Evolutionary conservation across 2,329 filamentous ascomycete genomes (phyloP), one percentile per base, ranked within the genome.

Genomic region (Aspergillus flavus): DNA sequence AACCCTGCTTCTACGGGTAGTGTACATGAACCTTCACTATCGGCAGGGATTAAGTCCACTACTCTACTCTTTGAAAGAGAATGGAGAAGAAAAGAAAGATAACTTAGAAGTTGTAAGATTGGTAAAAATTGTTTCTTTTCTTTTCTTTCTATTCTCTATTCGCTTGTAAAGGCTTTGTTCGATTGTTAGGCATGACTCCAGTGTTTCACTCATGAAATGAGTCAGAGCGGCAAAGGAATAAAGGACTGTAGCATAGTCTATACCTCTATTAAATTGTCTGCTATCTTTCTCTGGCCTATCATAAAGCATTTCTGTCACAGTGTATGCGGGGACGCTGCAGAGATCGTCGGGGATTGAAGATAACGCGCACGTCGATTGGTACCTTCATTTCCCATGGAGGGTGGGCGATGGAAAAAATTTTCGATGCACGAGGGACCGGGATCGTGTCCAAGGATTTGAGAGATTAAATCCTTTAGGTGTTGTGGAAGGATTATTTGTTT

Each of bases 321-420:
- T 36, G 34, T 39, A 39, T 39, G 52, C 32, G 52, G 52, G 34
- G 52, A 39, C 32, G 26, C 32, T 55, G 32, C 52, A 55, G 52
- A 53, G 52, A 55, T 55, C 52, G 52, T 55, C 52, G 34, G 32
- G 4, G 52, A 36, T 36, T 55, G 30, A 55, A 26, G 26, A 55
- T 10, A 39, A 55, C 52, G 52, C 52, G 36, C 12, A 19, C 11
- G 32, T 55, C 32, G n/a, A 36, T 55, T 55, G 48, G 48, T 14
- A 52, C 34, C 21, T 39, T 55, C 34, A 36, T 39, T 55, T 55
- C 52, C 52, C 32, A 36, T 23, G 52, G 52, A 39, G 52, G 52
- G 52, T 55, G 52, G 32, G 52, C 6, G 21, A 55, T 14, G 26
- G 21, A 26, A 55, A 36, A 55, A 16, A 23, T 55, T 55, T 54